Base-by-base conservation (phyloP, 352 stramenopile species). In the Phytophthora citricola region DNA sequence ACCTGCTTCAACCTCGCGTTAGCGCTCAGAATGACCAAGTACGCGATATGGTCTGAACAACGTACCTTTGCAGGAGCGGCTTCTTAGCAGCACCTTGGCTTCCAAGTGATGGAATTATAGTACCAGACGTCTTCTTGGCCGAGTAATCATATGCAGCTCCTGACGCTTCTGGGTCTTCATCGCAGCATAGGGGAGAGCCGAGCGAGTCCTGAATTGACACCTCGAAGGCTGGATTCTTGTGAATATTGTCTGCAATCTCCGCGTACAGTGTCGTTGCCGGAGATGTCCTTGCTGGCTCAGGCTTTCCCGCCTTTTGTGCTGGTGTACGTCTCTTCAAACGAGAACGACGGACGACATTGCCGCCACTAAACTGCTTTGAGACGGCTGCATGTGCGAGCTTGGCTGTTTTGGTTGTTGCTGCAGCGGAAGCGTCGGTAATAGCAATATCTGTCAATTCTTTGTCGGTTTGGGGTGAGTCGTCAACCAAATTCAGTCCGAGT, bases 321-420 rank as follows among this genome's bases (percentile, higher is more conserved):
- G 46, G 52, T 24, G 49, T 71, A 11, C 69, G 69, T 51, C 64
- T 66, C 20, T 71, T 69, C 36, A 77, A 64, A 31, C 69, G 65
- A 51, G 64, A 29, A 15, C 47, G 59, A 14, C 65, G 66, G 47
- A 32, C 29, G 34, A 34, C 32, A 6, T 8, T 57, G 20, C 32
- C 24, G 34, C 10, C 36, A 5, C 17, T 63, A n/a, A 45, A 12
- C 2, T 58, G 55, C 36, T 47, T 11, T 38, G 34, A 57, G 24
- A 51, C 8, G 1, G 27, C 46, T 29, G 44, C 8, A 11, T 24
- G 14, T 14, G 8, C 36, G 41, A 32, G 9, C 20, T 52, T 48
- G 4, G 44, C 34, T 39, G 31, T 14, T 52, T 36, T 53, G 10
- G 46, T 11, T 22, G 34, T 44, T 56, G 46, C 4, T 58, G 15